These are phyloP conservation scores for Amphicarpaea edgeworthii DNA, from an alignment of 306 rosid genomes.

Conservation along the genomic window DNA sequence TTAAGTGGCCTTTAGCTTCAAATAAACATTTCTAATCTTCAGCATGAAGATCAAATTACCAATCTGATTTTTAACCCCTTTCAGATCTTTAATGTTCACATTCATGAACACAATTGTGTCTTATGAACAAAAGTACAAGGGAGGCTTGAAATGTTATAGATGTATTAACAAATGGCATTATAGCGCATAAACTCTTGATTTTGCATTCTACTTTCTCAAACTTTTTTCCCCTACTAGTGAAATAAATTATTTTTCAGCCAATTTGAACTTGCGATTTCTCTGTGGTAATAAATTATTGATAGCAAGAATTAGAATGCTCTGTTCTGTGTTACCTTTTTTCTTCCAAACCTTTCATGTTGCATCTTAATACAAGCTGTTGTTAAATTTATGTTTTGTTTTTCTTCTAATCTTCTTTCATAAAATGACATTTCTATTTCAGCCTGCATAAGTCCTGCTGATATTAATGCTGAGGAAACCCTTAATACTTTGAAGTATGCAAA, in stretches of 20 bases:
- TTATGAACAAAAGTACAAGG: constrained; percentile 22
- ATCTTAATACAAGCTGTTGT: constrained; percentile 33
- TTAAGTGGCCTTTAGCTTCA: constrained; percentile 8
- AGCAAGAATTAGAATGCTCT: constrained; percentile 14
- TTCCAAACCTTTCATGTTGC: constrained; percentile 29
- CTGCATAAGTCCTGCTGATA: constrained; percentile 99
- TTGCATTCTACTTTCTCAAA: constrained; percentile 18
- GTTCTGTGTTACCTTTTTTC: constrained; percentile 26
- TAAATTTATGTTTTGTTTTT: constrained; percentile 30
- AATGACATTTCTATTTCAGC: constrained; percentile 62
- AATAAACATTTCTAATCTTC: constrained; percentile 21
- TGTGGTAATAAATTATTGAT: constrained; percentile 35
- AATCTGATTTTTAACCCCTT: constrained; percentile 7
- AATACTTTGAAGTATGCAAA: constrained; percentile 99
- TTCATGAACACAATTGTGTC: constrained; percentile 12
- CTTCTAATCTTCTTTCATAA: constrained; percentile 39
- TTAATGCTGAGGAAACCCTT: constrained; percentile 98
- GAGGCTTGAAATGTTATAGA: constrained; percentile 36
- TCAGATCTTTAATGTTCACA: not conserved
- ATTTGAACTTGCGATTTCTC: constrained; percentile 30
- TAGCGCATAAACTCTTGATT: constrained; percentile 18
- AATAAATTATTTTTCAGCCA: constrained; percentile 30
- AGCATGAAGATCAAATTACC: constrained; percentile 26
- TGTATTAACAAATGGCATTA: constrained; percentile 21
- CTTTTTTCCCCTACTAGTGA: constrained; percentile 12